phyloP scores from a whole-genome alignment of 768 basidiomycete genomes.

The Infundibulicybe gibba region DNA sequence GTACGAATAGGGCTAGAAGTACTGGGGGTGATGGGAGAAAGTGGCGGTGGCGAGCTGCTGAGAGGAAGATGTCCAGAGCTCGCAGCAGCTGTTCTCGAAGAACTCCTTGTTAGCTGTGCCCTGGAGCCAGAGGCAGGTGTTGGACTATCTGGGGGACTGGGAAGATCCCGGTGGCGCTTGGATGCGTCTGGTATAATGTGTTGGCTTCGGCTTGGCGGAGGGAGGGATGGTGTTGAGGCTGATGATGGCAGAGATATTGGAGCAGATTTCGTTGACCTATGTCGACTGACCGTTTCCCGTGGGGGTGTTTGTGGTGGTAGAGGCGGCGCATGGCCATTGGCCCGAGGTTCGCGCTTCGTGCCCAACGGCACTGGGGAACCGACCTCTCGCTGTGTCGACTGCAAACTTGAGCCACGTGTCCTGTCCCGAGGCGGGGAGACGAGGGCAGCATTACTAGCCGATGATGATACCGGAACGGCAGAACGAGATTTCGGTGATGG shows the following conservation, averaged over 20 bases:
- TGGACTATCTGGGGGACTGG: slow-evolving; percentile 45
- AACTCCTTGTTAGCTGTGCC: slow-evolving; percentile 25
- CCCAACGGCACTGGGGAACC: slow-evolving; percentile 20
- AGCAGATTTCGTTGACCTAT: slow-evolving; percentile 27
- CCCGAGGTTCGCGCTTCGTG: slow-evolving; percentile 12
- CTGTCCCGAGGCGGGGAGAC: slow-evolving; percentile 46
- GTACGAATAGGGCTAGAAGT: slow-evolving; percentile 39
- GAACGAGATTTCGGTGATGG: slow-evolving; percentile 52
- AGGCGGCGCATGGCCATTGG: slow-evolving; percentile 10
- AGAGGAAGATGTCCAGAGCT: slow-evolving; percentile 40
- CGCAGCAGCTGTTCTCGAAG: slow-evolving; percentile 28
- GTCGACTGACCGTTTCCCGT: slow-evolving; percentile 21
- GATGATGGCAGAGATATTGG: slow-evolving; percentile 23
- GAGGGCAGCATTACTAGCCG: slow-evolving; percentile 40
- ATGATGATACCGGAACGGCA: slow-evolving; percentile 41
- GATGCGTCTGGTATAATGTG: slow-evolving; percentile 28
- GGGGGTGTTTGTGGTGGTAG: slow-evolving; percentile 3
- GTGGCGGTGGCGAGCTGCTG: slow-evolving; percentile 30
- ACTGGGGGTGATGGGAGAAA: slow-evolving; percentile 32
- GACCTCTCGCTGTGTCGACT: slow-evolving; percentile 32
- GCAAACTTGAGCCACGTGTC: slow-evolving; percentile 35
- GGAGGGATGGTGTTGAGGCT: slow-evolving; percentile 17
- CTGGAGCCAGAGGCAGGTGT: slow-evolving; percentile 37
- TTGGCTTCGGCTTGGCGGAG: slow-evolving; percentile 9
- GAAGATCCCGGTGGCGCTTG: slow-evolving; percentile 31